Conservation (phyloP, 805 yeast genomes). For the Nakazawaea siamensis region DNA sequence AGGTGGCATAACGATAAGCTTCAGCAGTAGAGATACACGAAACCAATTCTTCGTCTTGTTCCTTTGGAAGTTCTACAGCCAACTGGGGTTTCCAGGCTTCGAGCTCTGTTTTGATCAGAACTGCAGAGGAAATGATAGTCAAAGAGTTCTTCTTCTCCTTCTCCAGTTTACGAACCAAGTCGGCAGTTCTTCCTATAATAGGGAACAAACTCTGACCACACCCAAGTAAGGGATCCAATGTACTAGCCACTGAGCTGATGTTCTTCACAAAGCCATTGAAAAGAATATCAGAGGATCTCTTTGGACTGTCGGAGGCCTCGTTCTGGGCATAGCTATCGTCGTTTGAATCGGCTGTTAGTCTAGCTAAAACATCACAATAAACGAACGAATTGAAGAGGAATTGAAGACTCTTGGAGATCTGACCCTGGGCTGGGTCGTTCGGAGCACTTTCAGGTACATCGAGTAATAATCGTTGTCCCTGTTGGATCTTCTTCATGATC, state of each 20-base stretch:
- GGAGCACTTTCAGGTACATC: conserved; percentile 7
- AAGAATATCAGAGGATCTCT: too few relatives aligned
- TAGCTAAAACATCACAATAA: conserved; percentile 59
- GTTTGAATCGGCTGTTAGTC: conserved; percentile 47
- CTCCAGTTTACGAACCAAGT: conserved; percentile 42
- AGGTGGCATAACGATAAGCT: conserved; percentile 53
- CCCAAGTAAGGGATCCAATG: conserved; percentile 59
- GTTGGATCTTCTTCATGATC: conserved; percentile 22
- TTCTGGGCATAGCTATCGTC: conserved; percentile 26
- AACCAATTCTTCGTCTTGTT: conserved; percentile 42
- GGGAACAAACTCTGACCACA: conserved; percentile 59
- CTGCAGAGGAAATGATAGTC: conserved; percentile 43
- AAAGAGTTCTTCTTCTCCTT: conserved; percentile 32
- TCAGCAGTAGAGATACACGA: conserved; percentile 65
- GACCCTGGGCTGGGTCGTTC: too few relatives aligned
- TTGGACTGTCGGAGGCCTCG: too few relatives aligned
- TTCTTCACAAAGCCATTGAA: conserved; percentile 33
- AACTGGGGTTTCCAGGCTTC: conserved; percentile 49
- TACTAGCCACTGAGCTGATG: conserved; percentile 26
- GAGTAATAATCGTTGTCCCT: conserved; percentile 5
- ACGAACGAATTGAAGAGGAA: conserved; percentile 59
- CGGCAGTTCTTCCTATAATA: conserved; percentile 56
- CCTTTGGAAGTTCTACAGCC: conserved; percentile 25
- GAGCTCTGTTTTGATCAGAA: conserved; percentile 42
- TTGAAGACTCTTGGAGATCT: conserved; percentile 34